Conservation (phyloP, 805 yeast species). For the Yarrowia bubula region DNA sequence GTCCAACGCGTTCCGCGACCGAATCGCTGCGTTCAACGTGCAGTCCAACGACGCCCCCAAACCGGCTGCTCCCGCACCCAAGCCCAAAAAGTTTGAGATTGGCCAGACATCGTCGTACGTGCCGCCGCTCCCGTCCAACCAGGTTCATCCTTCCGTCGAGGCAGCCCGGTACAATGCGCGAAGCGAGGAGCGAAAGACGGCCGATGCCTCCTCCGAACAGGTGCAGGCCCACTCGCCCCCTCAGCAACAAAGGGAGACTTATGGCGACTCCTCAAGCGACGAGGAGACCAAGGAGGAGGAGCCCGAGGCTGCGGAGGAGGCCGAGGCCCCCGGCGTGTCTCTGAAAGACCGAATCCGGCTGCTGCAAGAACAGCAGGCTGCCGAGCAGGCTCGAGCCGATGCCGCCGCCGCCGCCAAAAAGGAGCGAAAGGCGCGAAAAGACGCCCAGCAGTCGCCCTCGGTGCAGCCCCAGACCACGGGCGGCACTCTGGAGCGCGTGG, state of each 20-base stretch:
- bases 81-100: constrained; percentile 46
- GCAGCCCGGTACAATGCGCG: constrained; percentile 23
- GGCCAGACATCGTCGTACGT: constrained; percentile 60
- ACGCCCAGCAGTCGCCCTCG: neutral
- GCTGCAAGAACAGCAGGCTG: constrained; percentile 75
- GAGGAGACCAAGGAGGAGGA: constrained; percentile 31
- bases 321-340: constrained; percentile 71
- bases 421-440: constrained; percentile 35
- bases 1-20: constrained; percentile 44
- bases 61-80: constrained; percentile 45
- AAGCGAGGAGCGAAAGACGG: constrained; percentile 25
- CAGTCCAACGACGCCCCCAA: constrained; percentile 32
- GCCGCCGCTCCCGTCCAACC: constrained; percentile 41
- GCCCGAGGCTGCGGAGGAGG: constrained; percentile 40
- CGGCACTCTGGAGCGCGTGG: constrained; percentile 12
- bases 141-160: constrained; percentile 25
- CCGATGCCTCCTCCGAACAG: constrained; percentile 28
- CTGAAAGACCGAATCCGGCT: constrained; percentile 83
- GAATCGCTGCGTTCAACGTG: constrained; percentile 51
- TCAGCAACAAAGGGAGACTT: constrained; percentile 33
- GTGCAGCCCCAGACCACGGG: constrained; percentile 27
- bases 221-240: constrained; percentile 38
- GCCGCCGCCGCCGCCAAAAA: constrained; percentile 53
- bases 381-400: constrained; percentile 68
- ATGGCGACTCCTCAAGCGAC: constrained; percentile 32